Evolutionary conservation across 257 asterid species (phyloP).

Genomic region (Nicotiana sylvestris): DNA sequence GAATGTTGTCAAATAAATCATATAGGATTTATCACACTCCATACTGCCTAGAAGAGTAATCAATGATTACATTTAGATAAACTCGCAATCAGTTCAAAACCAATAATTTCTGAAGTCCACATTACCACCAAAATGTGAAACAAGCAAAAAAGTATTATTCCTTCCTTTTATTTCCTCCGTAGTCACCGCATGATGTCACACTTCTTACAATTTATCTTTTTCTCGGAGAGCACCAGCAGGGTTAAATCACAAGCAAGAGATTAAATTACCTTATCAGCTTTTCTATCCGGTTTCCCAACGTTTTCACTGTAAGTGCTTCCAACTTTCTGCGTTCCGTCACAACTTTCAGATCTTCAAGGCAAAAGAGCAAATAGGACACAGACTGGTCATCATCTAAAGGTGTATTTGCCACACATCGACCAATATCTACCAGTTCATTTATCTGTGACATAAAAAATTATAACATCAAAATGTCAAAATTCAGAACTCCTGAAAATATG

Average conservation of each 20-base stretch:
- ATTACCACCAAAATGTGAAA: no score
- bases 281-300: constrained; percentile 98
- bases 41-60: no score
- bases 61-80: no score
- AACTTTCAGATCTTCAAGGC: constrained; percentile 93
- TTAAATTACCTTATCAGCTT: constrained; percentile 72
- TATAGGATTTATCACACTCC: no score
- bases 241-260: neutral
- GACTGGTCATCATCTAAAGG: constrained; percentile 89
- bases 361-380: constrained; percentile 69
- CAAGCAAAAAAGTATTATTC: neutral
- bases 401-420: constrained; percentile 87
- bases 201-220: neutral
- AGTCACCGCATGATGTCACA: neutral
- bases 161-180: neutral
- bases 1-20: no score
- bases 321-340: constrained; percentile 80
- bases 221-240: neutral
- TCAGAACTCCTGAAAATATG: no score
- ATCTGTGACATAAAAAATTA: constrained; percentile 45
- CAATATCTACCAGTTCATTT: constrained; percentile 94
- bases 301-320: constrained; percentile 90
- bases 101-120: no score
- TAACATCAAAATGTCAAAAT: neutral
- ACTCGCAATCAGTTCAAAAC: no score